A percentile compares a stretch with the other conserved stretches of the same genome.
Conservation (phyloP, 257 asterid species). For the Petunia secreta region DNA sequence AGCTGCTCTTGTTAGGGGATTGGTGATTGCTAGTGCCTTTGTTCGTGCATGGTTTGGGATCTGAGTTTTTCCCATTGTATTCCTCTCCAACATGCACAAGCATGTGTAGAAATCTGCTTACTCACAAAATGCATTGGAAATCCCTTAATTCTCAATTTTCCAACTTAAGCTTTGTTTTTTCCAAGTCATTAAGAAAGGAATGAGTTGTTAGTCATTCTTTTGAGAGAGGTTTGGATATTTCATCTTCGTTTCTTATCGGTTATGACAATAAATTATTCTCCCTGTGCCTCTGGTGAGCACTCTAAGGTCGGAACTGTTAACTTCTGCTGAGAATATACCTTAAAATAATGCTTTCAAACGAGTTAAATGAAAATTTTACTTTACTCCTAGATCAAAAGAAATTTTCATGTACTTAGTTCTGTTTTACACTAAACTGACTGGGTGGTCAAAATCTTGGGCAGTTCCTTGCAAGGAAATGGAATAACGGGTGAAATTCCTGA, state of each 20-base stretch:
- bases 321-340: not conserved
- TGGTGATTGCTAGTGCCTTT: conserved; percentile 3
- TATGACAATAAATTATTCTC: not conserved
- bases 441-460: conserved; percentile 37
- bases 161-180: not conserved
- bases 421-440: not conserved
- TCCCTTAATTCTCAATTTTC: not conserved
- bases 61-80: not conserved
- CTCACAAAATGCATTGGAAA: not conserved
- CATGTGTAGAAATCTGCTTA: conserved; percentile 1
- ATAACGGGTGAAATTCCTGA: conserved; percentile 79
- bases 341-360: not conserved
- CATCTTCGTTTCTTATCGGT: not conserved
- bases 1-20: not conserved
- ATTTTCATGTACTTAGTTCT: not conserved
- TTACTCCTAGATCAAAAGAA: too few species aligned
- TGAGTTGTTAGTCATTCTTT: not conserved
- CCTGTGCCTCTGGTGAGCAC: not conserved
- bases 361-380: not conserved
- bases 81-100: conserved; percentile 4
- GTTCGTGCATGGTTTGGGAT: conserved; percentile 14
- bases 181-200: not conserved
- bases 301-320: not conserved
- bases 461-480: conserved; percentile 88
- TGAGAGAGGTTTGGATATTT: conserved; percentile 12